phyloP scores from a whole-genome alignment of 2,329 filamentous ascomycete genomes.

The Monosporascus sp. region DNA sequence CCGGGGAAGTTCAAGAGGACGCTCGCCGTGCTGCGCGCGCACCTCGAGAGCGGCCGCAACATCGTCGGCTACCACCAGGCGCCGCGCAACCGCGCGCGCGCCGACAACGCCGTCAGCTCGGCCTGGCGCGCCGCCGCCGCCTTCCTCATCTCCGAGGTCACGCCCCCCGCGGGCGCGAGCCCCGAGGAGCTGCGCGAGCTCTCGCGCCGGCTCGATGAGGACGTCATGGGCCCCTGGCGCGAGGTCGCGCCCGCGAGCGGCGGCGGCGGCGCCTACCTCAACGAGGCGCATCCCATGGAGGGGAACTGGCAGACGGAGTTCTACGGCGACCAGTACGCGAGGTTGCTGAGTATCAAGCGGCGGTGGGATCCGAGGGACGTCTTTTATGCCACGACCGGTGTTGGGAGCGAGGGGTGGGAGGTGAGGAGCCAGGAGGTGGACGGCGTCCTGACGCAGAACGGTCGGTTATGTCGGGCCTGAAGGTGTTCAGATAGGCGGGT shows the following conservation, averaged over 20 bases:
- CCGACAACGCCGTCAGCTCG: slow-evolving; percentile 25
- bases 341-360: slow-evolving; percentile 31
- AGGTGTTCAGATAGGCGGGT: too few species aligned
- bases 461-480: neutral
- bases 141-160: slow-evolving; percentile 13
- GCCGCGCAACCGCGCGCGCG: slow-evolving; percentile 10
- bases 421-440: slow-evolving; percentile 9
- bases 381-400: slow-evolving; percentile 32
- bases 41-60: slow-evolving; percentile 20
- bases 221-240: slow-evolving; percentile 18
- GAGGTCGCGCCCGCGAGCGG: slow-evolving; percentile 10
- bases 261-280: slow-evolving; percentile 27
- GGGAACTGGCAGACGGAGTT: slow-evolving; percentile 25
- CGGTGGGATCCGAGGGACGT: slow-evolving; percentile 32
- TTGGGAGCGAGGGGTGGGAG: slow-evolving; percentile 36
- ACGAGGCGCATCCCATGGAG: slow-evolving; percentile 34
- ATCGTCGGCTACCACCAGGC: slow-evolving; percentile 16
- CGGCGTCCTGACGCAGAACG: slow-evolving; percentile 3
- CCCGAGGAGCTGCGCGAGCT: slow-evolving; percentile 15
- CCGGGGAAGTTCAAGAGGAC: slow-evolving; percentile 22
- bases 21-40: slow-evolving; percentile 17
- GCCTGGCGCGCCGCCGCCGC: slow-evolving; percentile 23
- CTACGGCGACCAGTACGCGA: slow-evolving; percentile 28
- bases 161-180: slow-evolving; percentile 3
- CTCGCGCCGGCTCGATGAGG: slow-evolving; percentile 18